phyloP scores from a whole-genome alignment of 805 yeast species.

The Ogataea pini region DNA sequence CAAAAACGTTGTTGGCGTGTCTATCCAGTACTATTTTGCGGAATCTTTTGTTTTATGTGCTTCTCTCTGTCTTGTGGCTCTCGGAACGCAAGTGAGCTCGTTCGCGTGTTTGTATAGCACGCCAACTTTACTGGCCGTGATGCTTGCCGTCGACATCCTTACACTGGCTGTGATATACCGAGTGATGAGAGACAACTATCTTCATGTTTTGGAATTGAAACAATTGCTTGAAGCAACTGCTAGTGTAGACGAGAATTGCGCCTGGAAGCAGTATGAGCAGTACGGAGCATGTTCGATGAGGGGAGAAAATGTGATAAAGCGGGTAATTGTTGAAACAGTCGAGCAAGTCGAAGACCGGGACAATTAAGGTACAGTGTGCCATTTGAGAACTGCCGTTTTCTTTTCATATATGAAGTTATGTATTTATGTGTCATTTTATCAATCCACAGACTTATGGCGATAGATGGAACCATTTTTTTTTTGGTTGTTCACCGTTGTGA shows the following conservation, averaged over 20 bases:
- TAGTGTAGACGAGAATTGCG: constrained; percentile 1
- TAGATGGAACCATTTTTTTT: too few species aligned
- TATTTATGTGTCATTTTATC: too few species aligned
- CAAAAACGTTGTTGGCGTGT: constrained; percentile 10
- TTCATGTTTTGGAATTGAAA: constrained; percentile 7
- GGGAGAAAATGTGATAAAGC: neutral
- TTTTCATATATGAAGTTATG: too few species aligned
- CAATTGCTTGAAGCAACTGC: neutral
- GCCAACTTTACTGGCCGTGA: neutral
- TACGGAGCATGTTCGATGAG: constrained; percentile 1
- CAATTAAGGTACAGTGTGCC: too few species aligned
- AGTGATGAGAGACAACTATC: constrained; percentile 6
- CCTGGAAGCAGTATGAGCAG: constrained; percentile 7
- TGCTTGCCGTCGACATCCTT: constrained; percentile 5
- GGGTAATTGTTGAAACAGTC: neutral
- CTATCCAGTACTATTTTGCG: constrained; percentile 1
- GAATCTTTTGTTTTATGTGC: constrained; percentile 7
- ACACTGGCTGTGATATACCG: constrained; percentile 5
- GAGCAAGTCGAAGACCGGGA: neutral
- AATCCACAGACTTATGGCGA: too few species aligned
- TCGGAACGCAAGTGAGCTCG: neutral
- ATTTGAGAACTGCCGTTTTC: too few species aligned
- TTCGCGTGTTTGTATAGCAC: constrained; percentile 2
- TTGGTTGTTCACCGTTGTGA: too few species aligned
- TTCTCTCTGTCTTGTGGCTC: neutral